Conservation (phyloP, 495 filamentous ascomycete genomes). For the Annulohypoxylon bovei region DNA sequence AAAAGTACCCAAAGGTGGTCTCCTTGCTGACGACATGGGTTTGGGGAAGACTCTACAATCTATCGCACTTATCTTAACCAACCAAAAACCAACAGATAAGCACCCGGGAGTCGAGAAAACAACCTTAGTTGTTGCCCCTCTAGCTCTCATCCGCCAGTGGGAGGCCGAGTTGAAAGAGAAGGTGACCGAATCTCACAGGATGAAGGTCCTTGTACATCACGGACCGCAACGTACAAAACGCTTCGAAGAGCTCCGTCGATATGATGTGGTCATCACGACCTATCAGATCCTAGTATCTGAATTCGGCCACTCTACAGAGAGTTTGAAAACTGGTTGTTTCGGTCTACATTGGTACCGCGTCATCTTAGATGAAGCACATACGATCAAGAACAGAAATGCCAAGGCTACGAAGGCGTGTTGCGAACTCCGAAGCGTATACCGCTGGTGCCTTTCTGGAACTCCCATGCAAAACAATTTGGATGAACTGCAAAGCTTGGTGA, state of each 20-base stretch:
- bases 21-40: constrained; percentile 89
- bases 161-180: constrained; percentile 88
- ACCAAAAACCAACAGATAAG: constrained; percentile 73
- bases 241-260: constrained; percentile 75
- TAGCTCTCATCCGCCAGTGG: constrained; percentile 98
- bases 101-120: constrained; percentile 73
- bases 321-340: constrained; percentile 82
- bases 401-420: constrained; percentile 91
- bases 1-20: constrained; percentile 83
- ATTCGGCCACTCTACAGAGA: constrained; percentile 68
- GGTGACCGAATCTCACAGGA: constrained; percentile 69
- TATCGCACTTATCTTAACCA: constrained; percentile 81
- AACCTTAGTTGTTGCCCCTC: constrained; percentile 92
- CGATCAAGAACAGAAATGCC: constrained; percentile 96
- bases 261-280: constrained; percentile 97
- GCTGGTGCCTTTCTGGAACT: constrained; percentile 96
- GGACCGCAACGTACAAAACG: constrained; percentile 84
- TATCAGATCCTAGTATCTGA: constrained; percentile 96
- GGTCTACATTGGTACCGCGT: constrained; percentile 94
- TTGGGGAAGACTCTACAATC: constrained; percentile 87
- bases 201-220: constrained; percentile 89
- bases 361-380: constrained; percentile 96
- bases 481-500: constrained; percentile 91
- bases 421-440: constrained; percentile 80
- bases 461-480: constrained; percentile 99